Evolutionary conservation across 2,329 filamentous ascomycete species (phyloP).

Genomic region (Ophiocordyceps sinensis): DNA sequence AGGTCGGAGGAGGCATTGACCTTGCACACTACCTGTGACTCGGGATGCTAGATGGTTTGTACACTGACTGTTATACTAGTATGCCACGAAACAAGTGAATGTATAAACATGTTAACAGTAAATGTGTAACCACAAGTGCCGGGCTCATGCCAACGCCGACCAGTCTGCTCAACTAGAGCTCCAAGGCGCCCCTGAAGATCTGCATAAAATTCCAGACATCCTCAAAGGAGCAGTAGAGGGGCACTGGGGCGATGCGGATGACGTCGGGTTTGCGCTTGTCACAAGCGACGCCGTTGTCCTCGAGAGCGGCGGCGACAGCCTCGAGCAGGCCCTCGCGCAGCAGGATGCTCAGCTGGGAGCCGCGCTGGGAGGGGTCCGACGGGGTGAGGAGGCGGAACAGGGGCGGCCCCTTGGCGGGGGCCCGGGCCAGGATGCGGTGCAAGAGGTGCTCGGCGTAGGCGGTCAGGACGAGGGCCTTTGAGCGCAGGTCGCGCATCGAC

Average conservation of each 20-base stretch:
- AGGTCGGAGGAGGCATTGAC: slow-evolving; percentile 37
- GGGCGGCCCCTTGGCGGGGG: slow-evolving; percentile 6
- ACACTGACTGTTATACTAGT: too few relatives aligned
- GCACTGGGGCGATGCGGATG: slow-evolving; percentile 68
- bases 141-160: not conserved
- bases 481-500: slow-evolving; percentile 50
- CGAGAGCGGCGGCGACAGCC: slow-evolving; percentile 45
- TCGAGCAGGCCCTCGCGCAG: slow-evolving; percentile 57
- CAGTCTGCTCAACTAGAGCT: slow-evolving; percentile 4
- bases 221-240: slow-evolving; percentile 67
- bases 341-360: slow-evolving; percentile 65
- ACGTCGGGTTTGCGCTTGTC: slow-evolving; percentile 81
- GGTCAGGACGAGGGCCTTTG: slow-evolving; percentile 60
- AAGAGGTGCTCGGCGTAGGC: slow-evolving; percentile 62
- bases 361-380: slow-evolving; percentile 48
- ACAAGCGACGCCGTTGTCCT: slow-evolving; percentile 56
- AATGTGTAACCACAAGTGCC: too few relatives aligned
- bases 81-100: too few relatives aligned
- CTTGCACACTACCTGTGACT: slow-evolving; percentile 24
- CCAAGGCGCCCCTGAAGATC: slow-evolving; percentile 20
- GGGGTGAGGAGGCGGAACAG: slow-evolving; percentile 57
- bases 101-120: not conserved
- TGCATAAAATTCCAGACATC: slow-evolving; percentile 47
- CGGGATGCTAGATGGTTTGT: not conserved
- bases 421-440: slow-evolving; percentile 22